Percentiles rank a stretch among this genome's conserved stretches.
Conservation (phyloP, 108 stramenopile genomes). For the Nitzschia sp. region DNA sequence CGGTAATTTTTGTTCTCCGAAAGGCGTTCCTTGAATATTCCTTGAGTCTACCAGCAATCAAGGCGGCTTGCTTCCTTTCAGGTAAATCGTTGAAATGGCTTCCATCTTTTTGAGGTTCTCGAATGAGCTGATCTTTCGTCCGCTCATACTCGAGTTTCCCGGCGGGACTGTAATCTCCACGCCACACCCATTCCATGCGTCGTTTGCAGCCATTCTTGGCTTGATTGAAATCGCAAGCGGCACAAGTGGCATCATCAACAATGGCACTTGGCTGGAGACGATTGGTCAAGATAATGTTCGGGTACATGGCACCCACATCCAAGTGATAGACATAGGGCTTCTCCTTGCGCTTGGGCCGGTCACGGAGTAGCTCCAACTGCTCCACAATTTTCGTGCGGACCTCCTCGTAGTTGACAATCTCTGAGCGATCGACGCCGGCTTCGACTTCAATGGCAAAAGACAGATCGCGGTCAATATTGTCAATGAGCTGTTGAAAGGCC, state of each 20-base stretch:
- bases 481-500: constrained; percentile 95
- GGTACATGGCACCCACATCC: constrained; percentile 99
- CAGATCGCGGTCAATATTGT: constrained; percentile 96
- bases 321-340: constrained; percentile 95
- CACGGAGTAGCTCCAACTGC: constrained; percentile 93
- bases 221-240: constrained; percentile 97
- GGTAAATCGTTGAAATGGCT: constrained; percentile 77
- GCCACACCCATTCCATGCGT: constrained; percentile 97
- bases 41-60: constrained; percentile 86
- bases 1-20: constrained; percentile 96
- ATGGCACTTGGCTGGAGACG: constrained; percentile 97
- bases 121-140: constrained; percentile 87
- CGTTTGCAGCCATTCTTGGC: constrained; percentile 95
- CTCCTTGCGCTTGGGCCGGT: constrained; percentile 90
- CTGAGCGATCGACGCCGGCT: constrained; percentile 84
- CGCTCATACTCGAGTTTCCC: constrained; percentile 84
- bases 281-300: constrained; percentile 99
- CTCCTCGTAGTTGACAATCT: constrained; percentile 96
- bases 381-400: constrained; percentile 89
- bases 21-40: constrained; percentile 94
- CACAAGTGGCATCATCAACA: constrained; percentile 94
- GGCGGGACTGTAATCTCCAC: constrained; percentile 95
- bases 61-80: constrained; percentile 79
- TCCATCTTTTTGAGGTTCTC: constrained; percentile 74
- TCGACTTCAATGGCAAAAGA: constrained; percentile 97